Base-by-base conservation (phyloP, 345 rosid species). In the Hypericum androsaemum region DNA sequence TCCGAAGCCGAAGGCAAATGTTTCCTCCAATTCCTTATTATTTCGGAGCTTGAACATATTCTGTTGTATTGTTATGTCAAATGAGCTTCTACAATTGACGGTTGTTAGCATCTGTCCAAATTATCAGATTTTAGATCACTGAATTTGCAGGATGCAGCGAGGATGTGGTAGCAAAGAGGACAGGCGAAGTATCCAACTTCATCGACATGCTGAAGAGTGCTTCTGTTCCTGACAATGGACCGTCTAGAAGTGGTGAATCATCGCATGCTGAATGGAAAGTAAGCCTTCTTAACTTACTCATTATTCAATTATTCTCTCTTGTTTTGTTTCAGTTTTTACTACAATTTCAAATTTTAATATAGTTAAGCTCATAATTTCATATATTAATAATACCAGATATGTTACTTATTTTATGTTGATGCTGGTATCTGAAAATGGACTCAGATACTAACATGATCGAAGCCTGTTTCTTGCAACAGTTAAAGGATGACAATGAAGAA, bases 121-220 rank as follows among this genome's bases (percentile, higher is more conserved):
- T 8, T 32, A 38, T 50, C 16, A 35, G 39, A 57, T 54, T 47
- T 63, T 54, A 6, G 49, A 39, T 47, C 54, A 57, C 41, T 58
- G 47, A 35, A 13, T 47, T 49, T 52, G 69, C 76, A 94, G 92
- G 60, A 44, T 81, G 70, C 58, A 63, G 61, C 58, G 87, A 71
- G 53, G 67, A 62, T 58, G 56, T 72, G 38, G 52, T 88, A 54
- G 78, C 81, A 58, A 80, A 60, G 59, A 83, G 75, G 74, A 79
- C 83, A 37, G 12, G 47, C 17, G 82, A 76, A 50, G 77, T 88
- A 40, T 81, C 81, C 4, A 64, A 63, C 69, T 77, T 82, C 59
- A 90, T 94, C 64, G 84, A 80, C 56, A 86, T 83, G 87, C 71
- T 94, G 66, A 80, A 95, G 74, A 94, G 95, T 72, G 80, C 80